These are phyloP conservation scores for Spathaspora sp. DNA, from an alignment of 1,139 yeast genomes.

Conservation along the genomic window DNA sequence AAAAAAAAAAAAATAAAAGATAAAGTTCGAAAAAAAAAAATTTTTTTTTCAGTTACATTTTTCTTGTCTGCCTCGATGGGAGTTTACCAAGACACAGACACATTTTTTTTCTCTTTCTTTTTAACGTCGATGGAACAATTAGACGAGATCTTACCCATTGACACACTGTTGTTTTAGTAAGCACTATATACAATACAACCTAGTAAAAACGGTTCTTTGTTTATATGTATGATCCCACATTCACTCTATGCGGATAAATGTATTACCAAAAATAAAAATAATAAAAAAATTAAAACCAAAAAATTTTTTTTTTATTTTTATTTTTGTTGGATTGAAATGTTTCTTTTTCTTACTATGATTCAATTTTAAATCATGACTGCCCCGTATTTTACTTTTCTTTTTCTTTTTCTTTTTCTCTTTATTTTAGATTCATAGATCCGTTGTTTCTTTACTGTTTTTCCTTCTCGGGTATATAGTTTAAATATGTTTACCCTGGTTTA, in stretches of 20 bases:
- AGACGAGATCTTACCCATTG: no score
- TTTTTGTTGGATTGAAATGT: background rate
- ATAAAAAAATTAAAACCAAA: no score
- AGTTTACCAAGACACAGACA: no score
- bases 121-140: no score
- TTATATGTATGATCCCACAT: background rate
- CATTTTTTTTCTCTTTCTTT: no score
- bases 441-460: no score
- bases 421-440: background rate
- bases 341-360: background rate
- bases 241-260: background rate
- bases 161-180: background rate
- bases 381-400: no score
- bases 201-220: background rate
- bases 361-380: no score
- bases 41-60: background rate
- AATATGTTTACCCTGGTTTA: no score
- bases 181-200: background rate
- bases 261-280: background rate
- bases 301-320: background rate
- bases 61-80: background rate
- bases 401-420: background rate
- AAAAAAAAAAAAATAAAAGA: background rate
- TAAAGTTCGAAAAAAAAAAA: background rate
- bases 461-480: no score